A percentile compares a stretch with the other conserved stretches of the same genome.
phyloP scores from a whole-genome alignment of 208 protist species.

The Crithidia sp. region DNA sequence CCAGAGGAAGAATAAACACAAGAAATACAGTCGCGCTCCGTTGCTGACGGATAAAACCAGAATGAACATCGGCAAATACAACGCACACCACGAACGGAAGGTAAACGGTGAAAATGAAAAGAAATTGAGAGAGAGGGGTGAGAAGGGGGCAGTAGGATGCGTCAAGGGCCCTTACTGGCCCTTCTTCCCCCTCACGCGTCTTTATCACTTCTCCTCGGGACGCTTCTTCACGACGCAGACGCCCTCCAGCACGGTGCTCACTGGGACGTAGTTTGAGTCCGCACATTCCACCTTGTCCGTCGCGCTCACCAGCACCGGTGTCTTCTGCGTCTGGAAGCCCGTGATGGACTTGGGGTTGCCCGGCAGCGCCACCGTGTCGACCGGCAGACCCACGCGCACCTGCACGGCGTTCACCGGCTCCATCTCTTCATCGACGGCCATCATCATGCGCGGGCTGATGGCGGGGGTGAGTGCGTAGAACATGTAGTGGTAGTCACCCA shows the following conservation, averaged over 20 bases:
- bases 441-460: conserved; percentile 97
- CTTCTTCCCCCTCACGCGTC: too few species aligned
- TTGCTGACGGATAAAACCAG: neutral
- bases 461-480: conserved; percentile 93
- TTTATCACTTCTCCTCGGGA: conserved; percentile 17
- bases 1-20: conserved; percentile 6
- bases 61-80: neutral
- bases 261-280: conserved; percentile 90
- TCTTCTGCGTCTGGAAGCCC: conserved; percentile 99
- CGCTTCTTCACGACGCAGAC: conserved; percentile 88
- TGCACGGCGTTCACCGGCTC: conserved; percentile 91
- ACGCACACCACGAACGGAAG: neutral
- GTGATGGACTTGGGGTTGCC: conserved; percentile 99
- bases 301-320: conserved; percentile 97
- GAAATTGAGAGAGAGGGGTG: neutral
- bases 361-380: conserved; percentile 97
- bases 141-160: too few species aligned
- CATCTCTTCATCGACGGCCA: conserved; percentile 96
- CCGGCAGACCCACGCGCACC: conserved; percentile 92
- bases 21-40: neutral
- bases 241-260: conserved; percentile 83
- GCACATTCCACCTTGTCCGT: conserved; percentile 98
- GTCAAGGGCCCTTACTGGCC: too few species aligned
- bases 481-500: conserved; percentile 97
- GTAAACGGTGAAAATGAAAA: neutral